Evolutionary conservation across 208 protist genomes (phyloP).

Genomic region (Sergeia podlipaevii): DNA sequence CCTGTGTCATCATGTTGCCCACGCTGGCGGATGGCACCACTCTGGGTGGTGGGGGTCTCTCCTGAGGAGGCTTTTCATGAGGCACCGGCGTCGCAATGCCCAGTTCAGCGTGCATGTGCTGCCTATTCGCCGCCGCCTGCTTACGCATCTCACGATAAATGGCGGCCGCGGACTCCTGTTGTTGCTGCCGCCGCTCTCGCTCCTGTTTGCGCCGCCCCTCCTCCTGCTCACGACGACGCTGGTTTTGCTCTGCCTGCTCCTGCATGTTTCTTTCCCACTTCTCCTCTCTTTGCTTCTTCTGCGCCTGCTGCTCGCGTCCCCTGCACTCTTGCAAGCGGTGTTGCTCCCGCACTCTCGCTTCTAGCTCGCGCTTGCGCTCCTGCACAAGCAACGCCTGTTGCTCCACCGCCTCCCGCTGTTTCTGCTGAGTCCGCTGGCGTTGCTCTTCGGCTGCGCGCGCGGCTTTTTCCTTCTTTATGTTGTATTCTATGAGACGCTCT

Average conservation of each 20-base stretch:
- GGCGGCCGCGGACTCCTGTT: constrained; percentile 23
- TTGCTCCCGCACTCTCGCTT: constrained; percentile 71
- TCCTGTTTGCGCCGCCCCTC: constrained; percentile 18
- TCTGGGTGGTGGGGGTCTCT: constrained; percentile 27
- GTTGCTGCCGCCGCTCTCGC: constrained; percentile 11
- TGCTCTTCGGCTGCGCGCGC: constrained; percentile 37
- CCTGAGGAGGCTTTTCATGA: background rate
- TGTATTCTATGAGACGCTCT: constrained; percentile 43
- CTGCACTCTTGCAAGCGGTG: constrained; percentile 32
- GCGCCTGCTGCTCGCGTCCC: constrained; percentile 35
- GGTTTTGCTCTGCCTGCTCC: constrained; percentile 35
- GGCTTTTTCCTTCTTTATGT: constrained; percentile 48
- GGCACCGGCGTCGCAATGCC: background rate
- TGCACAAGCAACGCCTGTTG: constrained; percentile 45
- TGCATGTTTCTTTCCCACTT: constrained; percentile 73
- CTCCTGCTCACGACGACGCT: constrained; percentile 18
- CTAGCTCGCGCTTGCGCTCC: constrained; percentile 48
- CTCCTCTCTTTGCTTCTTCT: constrained; percentile 55
- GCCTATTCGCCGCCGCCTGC: constrained; percentile 75
- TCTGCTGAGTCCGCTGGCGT: constrained; percentile 35
- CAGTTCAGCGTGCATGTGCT: constrained; percentile 30
- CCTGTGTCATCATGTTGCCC: constrained; percentile 41
- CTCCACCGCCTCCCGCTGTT: constrained; percentile 39
- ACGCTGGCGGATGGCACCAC: constrained; percentile 23
- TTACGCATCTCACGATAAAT: constrained; percentile 77